Conservation (phyloP, 2,329 filamentous ascomycete genomes). For the Polytolypa hystricis region DNA sequence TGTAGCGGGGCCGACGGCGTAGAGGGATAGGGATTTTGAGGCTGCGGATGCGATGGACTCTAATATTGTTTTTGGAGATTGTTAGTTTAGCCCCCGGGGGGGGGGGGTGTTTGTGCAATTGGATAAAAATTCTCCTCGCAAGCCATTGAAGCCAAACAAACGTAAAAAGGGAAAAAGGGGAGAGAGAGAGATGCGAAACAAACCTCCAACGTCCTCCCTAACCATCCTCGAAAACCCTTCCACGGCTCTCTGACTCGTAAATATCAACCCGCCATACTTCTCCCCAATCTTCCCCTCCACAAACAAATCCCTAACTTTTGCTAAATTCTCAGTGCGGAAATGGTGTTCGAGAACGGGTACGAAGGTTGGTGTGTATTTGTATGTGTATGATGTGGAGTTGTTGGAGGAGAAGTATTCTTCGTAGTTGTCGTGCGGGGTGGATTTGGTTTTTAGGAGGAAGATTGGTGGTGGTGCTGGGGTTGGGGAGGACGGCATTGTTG, state of each 20-base stretch:
- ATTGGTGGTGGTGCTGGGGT: conserved; percentile 20
- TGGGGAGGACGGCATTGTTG: no score
- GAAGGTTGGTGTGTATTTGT: conserved; percentile 28
- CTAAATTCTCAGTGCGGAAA: conserved; percentile 27
- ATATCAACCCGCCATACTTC: conserved; percentile 38
- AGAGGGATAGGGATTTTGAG: conserved; percentile 26
- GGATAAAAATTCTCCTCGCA: conserved; percentile 2
- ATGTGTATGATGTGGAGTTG: conserved; percentile 1
- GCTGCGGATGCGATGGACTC: conserved; percentile 6
- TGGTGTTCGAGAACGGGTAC: conserved; percentile 38
- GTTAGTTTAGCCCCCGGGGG: no score
- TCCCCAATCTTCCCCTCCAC: conserved; percentile 19
- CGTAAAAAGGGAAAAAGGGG: neutral
- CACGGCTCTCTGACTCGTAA: conserved; percentile 40
- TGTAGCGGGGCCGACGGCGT: conserved; percentile 40
- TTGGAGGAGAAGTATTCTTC: conserved; percentile 32
- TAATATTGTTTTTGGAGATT: no score
- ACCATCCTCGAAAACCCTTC: conserved; percentile 33
- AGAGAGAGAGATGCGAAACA: conserved; percentile 8
- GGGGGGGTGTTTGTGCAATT: neutral
- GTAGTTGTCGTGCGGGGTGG: conserved; percentile 34
- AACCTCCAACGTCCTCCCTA: conserved; percentile 20
- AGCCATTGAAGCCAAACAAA: no score
- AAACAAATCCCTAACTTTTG: conserved; percentile 25
- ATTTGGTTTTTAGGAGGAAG: conserved; percentile 39